Evolutionary conservation across 768 basidiomycete genomes (phyloP).

Genomic region (Neoboletus brunneissimus): DNA sequence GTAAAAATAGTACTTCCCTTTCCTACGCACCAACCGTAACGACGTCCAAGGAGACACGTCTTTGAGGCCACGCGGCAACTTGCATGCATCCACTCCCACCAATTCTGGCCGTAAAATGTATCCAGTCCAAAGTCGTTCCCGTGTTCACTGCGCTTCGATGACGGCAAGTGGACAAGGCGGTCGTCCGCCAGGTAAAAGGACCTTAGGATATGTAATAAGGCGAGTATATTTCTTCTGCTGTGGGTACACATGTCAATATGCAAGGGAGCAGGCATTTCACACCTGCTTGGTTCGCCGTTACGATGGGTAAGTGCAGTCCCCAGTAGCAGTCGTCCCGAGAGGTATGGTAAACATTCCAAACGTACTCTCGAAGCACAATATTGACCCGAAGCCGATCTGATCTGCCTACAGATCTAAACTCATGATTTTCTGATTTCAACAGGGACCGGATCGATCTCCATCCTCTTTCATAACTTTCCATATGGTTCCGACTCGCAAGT

Average conservation of each 20-base stretch:
- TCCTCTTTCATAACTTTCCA: slow-evolving; percentile 56
- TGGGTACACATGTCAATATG: not conserved
- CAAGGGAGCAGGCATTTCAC: slow-evolving; percentile 43
- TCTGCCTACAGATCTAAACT: not conserved
- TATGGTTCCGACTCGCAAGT: slow-evolving; percentile 43
- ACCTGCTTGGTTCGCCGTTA: slow-evolving; percentile 53
- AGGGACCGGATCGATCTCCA: slow-evolving; percentile 53
- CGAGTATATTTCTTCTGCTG: slow-evolving; percentile 6
- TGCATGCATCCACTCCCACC: not conserved
- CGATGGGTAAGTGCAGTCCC: slow-evolving; percentile 43
- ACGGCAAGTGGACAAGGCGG: not conserved
- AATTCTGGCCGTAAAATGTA: not conserved
- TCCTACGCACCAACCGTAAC: too few species aligned
- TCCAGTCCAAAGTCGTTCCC: not conserved
- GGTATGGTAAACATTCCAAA: not conserved
- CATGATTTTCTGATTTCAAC: not conserved
- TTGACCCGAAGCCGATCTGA: not conserved
- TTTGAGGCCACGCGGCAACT: not conserved
- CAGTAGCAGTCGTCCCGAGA: not conserved
- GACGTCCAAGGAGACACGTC: too few species aligned
- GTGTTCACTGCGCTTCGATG: not conserved
- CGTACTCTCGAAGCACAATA: not conserved
- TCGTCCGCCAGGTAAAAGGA: slow-evolving; percentile 21
- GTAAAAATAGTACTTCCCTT: too few species aligned
- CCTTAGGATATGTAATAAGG: slow-evolving; percentile 37